Evolutionary conservation across 495 filamentous ascomycete genomes (phyloP).

Genomic region (Penicillium cosmopolitanum): DNA sequence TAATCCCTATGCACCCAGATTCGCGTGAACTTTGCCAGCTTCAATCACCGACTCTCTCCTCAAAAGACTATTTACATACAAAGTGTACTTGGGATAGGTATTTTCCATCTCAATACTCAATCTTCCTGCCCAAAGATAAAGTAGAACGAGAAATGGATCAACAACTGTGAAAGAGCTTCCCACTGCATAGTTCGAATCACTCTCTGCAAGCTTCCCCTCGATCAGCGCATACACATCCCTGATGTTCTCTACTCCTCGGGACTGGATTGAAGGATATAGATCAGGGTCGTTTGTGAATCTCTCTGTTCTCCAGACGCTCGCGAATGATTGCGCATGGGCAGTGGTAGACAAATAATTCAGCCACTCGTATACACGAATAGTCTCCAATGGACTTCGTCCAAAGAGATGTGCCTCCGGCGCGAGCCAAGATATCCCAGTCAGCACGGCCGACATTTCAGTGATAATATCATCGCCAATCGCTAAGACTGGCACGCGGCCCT

Average conservation of each 20-base stretch:
- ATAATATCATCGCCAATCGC: background rate
- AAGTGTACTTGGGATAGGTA: background rate
- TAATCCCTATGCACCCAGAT: background rate
- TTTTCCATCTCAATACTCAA: background rate
- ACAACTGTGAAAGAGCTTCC: background rate
- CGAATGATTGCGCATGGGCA: conserved; percentile 1
- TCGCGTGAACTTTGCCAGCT: background rate
- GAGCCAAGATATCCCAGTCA: background rate
- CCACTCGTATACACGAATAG: background rate
- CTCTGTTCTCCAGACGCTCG: conserved; percentile 2
- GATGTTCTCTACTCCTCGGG: background rate
- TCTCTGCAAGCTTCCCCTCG: background rate
- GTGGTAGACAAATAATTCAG: conserved; percentile 1
- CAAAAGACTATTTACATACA: background rate
- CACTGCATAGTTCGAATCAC: background rate
- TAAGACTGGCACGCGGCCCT: background rate
- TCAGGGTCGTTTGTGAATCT: background rate
- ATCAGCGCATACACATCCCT: background rate
- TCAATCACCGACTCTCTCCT: background rate
- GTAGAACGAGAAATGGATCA: conserved; percentile 1
- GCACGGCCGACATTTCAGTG: background rate
- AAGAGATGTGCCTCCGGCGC: background rate
- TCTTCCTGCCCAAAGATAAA: conserved; percentile 1
- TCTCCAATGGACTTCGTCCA: background rate
- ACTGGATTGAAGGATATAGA: background rate